Conservation (phyloP, 2,329 filamentous ascomycete species). For the Stagonosporopsis chrysanthemi region DNA sequence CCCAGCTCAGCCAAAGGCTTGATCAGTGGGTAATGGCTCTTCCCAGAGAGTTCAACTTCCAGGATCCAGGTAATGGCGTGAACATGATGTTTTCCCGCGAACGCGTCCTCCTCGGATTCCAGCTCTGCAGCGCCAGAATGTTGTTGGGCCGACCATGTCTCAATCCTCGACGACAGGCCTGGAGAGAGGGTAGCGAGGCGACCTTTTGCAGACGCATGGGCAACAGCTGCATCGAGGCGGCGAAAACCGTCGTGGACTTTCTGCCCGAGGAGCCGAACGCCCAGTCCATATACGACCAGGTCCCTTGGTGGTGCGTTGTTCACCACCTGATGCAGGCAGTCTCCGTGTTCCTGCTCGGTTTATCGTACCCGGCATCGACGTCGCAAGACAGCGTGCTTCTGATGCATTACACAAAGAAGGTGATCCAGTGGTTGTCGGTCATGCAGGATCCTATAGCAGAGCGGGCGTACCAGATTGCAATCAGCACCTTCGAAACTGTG, state of each 20-base stretch:
- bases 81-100: conserved; percentile 30
- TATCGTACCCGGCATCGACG: conserved; percentile 39
- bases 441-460: conserved; percentile 43
- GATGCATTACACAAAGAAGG: conserved; percentile 38
- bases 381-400: conserved; percentile 30
- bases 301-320: conserved; percentile 54
- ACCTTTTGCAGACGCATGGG: conserved; percentile 45
- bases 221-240: conserved; percentile 48
- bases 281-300: conserved; percentile 40
- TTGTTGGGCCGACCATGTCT: conserved; percentile 52
- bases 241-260: conserved; percentile 43
- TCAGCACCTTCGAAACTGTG: conserved; percentile 28
- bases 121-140: conserved; percentile 50
- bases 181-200: conserved; percentile 26
- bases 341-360: conserved; percentile 48
- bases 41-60: conserved; percentile 41
- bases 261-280: conserved; percentile 45
- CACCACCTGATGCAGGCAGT: conserved; percentile 52
- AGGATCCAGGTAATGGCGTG: conserved; percentile 8
- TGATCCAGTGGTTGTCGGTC: conserved; percentile 44
- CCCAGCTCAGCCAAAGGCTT: conserved; percentile 41
- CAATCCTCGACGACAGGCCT: conserved; percentile 34
- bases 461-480: conserved; percentile 32
- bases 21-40: conserved; percentile 46
- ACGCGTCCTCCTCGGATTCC: conserved; percentile 43